Base-by-base conservation (phyloP, 352 stramenopile species). In the Globisporangium lucens region DNA sequence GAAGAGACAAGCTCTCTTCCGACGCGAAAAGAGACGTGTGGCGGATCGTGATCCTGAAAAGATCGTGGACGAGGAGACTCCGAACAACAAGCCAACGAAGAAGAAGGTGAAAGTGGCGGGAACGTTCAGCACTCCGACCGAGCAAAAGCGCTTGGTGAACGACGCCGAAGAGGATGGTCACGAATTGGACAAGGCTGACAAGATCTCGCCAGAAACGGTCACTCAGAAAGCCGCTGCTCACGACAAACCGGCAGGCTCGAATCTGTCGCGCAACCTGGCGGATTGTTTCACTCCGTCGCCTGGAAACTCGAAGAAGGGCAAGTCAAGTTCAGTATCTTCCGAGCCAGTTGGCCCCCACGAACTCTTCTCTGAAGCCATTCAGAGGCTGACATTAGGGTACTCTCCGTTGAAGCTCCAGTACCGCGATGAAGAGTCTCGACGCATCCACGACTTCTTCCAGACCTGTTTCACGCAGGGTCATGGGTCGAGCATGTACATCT, bases 221-320 rank as follows among this genome's bases (percentile, higher is more conserved):
- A 71, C 56, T 49, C 22, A 61, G 24, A 84, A 84, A 61, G 72
- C 76, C 5, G 7, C 27, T 20, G 71, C 65, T 12, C 62, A 74
- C 24, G 69, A 70, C 58, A 76, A 49, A 33, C n/a, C 47, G 24
- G 62, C 74, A 61, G 12, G 17, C 41, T 61, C 67, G 38, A 52
- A 30, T 22, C 61, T 75, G 35, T 64, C 80, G 36, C 76, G 80
- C 24, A 89, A 80, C 29, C 68, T 89, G 17, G 73, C 71, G 0
- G 79, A 87, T 56, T 77, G 72, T 56, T 89, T 93, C 64, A 93
- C 85, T n/a, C 85, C 85, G n/a, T 91, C 85, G 33, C 81, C 85
- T 12, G 49, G 61, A 8, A 62, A 69, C 17, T 29, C 57, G 5
- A 83, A 83, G 64, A 75, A 74, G 51, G 10, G 1, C 27, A 76